Evolutionary conservation across 805 yeast species (phyloP), one percentile per base, ranked within the genome.

Genomic region (Lachancea sp.): DNA sequence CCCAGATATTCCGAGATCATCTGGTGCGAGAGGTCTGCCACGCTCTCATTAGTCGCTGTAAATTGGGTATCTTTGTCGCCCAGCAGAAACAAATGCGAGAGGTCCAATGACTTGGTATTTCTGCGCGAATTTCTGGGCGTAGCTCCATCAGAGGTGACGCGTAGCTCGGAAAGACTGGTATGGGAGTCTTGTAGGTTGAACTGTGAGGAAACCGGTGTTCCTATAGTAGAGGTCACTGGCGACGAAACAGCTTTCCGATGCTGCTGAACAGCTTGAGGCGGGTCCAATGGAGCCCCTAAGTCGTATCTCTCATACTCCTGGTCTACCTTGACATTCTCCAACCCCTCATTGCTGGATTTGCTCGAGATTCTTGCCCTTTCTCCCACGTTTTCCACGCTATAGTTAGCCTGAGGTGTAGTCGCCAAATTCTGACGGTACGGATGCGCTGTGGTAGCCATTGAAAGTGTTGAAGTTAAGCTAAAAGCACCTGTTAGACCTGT

Each of bases 1-100:
- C 83, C 82, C 44, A 80, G 61, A 55, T 77, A 75, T 50, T 70
- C 77, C 45, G 71, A 73, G 50, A 78, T 69, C 49, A 72, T 49
- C 54, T 71, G 72, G 48, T 79, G 84, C 31, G 75, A 70, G 45
- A 73, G 68, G 60, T 75, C 82, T 1, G 76, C 74, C 46, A 73
- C 57, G 11, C 62, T 56, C 51, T 70, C 72, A 44, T 63, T 66
- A 1, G 73, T 68, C 12, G 68, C 49, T 0, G 71, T 69, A 18
- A 58, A 46, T 47, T 64, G 71, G 7, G 68, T 49, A 9, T 66
- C 63, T 20, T 55, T 61, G 40, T 52, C 52, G 40, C 60, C 66
- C 53, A 62, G 52, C 41, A 65, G 48, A 48, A 70, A 70, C 50
- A 71, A 42, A 45, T 71, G 74, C 2, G 75, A 70, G 32, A 71